These are phyloP conservation scores for Phytopythium vexans DNA, from an alignment of 352 stramenopile species.

Conservation along the genomic window DNA sequence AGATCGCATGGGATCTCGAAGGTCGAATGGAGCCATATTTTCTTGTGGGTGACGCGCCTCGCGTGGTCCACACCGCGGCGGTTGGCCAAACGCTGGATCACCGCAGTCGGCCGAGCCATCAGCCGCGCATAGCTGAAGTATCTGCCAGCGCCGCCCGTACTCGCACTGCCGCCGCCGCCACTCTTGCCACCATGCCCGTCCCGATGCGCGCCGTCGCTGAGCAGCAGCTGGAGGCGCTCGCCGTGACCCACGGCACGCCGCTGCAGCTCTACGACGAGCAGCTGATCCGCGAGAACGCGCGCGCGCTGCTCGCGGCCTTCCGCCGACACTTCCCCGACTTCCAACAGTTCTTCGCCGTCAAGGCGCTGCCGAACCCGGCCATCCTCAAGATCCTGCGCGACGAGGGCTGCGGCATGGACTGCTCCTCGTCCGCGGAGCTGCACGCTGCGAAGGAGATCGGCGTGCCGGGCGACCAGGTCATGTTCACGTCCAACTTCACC, in stretches of 20 bases:
- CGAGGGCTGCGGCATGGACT: conserved; percentile 88
- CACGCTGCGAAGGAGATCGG: conserved; percentile 75
- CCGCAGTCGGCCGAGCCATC: no score
- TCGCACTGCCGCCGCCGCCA: no score
- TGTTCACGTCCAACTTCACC: conserved; percentile 91
- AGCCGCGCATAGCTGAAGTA: no score
- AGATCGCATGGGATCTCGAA: not conserved
- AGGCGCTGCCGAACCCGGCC: conserved; percentile 87
- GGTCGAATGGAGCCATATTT: not conserved
- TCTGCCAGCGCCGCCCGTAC: no score
- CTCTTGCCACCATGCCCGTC: conserved; percentile 38
- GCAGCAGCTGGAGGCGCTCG: conserved; percentile 62
- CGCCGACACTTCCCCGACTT: conserved; percentile 78
- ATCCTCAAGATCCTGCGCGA: conserved; percentile 82
- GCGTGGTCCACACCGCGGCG: not conserved
- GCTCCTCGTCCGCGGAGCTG: conserved; percentile 82
- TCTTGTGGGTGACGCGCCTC: not conserved
- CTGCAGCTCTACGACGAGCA: conserved; percentile 89
- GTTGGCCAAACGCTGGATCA: not conserved
- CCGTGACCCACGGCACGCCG: conserved; percentile 75
- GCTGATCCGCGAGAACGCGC: conserved; percentile 79
- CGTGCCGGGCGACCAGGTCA: conserved; percentile 71
- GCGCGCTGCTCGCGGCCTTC: conserved; percentile 66
- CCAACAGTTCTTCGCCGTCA: conserved; percentile 88
- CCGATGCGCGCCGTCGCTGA: conserved; percentile 37